Conservation (phyloP, 805 yeast genomes). For the Jamesozyma jinghongensis region DNA sequence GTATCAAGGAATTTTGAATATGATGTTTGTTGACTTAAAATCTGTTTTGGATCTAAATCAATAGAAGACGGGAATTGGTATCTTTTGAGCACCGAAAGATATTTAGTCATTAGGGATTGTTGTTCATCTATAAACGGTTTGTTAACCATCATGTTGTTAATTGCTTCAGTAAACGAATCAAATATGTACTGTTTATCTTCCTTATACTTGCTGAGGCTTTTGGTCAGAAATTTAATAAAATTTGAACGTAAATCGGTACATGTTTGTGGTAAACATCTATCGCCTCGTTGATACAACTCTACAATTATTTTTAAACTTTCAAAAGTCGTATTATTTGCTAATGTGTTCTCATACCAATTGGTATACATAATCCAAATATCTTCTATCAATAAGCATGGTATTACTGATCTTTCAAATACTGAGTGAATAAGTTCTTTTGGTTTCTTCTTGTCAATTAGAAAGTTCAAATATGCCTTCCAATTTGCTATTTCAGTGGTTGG, state of each 20-base stretch:
- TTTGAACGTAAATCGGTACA: constrained; percentile 11
- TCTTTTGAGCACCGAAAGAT: constrained; percentile 18
- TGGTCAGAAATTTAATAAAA: constrained; percentile 17
- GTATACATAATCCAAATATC: constrained; percentile 63
- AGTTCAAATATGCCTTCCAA: constrained; percentile 60
- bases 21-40: constrained; percentile 16
- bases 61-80: constrained; percentile 14
- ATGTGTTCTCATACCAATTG: constrained; percentile 32
- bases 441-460: constrained; percentile 35
- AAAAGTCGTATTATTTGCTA: not conserved
- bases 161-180: constrained; percentile 8
- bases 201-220: constrained; percentile 7
- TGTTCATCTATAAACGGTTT: constrained; percentile 12
- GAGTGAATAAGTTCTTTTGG: constrained; percentile 31
- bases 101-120: constrained; percentile 12
- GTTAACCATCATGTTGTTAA: constrained; percentile 7
- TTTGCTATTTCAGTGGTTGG: constrained; percentile 35
- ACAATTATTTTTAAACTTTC: constrained; percentile 18
- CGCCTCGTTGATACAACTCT: constrained; percentile 45
- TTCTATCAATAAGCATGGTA: constrained; percentile 54
- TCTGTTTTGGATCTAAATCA: constrained; percentile 11
- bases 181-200: constrained; percentile 7
- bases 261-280: constrained; percentile 31
- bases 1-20: constrained; percentile 21
- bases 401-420: constrained; percentile 63